Base-by-base conservation (phyloP, 306 rosid species). In the Castanea mollissima region DNA sequence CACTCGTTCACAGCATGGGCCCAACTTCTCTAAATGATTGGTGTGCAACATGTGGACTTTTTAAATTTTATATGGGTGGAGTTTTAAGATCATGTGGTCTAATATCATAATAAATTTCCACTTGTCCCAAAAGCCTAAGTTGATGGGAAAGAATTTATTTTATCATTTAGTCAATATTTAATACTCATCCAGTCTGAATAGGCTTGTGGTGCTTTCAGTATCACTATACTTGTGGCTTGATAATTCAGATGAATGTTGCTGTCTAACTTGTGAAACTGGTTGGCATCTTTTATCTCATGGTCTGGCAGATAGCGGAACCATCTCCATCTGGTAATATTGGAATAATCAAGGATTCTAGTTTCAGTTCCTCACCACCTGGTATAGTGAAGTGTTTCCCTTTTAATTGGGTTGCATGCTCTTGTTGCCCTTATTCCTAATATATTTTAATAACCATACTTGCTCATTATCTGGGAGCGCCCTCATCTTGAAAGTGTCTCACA, bases 281-380 rank as follows among this genome's bases (percentile, higher is more conserved):
- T 70, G 76, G 29, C 60, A 29, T 73, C 49, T 75, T 80, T 54
- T 76, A 29, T 77, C 69, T 71, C 67, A 32, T 83, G 51, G 49
- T 73, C 51, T 78, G 83, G 81, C 85, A 92, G 97, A 60, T 84
- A 63, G 77, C 81, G 49, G 88, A 86, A 74, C 84, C 87, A 77
- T 82, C 87, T 83, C 73, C 93, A 64, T 81, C 79, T 2, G 52
- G 82, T 87, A 85, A 54, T 78, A 70, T 64, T 71, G 65, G 65
- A 70, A 76, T 79, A 34, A 72, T 80, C 71, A 86, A 80, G 82
- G 90, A 86, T 82, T 80, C 84, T 59, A 82, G 73, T 81, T 78
- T 84, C 72, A 90, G 80, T 54, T 86, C 90, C 75, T 59, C 70
- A 64, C 79, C 87, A 27, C 73, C 76, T 20, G 91, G 97, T 90